phyloP scores from a whole-genome alignment of 1,284 basidiomycete species.

The Peniophora sp. region DNA sequence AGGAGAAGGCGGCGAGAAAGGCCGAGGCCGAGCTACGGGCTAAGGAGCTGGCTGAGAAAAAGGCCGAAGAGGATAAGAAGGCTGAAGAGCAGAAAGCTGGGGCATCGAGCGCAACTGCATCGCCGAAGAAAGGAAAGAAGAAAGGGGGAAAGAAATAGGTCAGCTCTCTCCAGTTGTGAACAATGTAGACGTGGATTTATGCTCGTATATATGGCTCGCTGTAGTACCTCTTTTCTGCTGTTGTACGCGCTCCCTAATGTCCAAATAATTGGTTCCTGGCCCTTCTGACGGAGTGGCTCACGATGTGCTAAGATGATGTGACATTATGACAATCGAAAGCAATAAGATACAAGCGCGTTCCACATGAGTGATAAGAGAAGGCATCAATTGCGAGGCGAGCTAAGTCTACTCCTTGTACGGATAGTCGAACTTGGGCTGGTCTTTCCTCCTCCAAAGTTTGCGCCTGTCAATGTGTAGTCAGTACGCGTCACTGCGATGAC shows the following conservation, averaged over 20 bases:
- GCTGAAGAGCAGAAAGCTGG: neutral
- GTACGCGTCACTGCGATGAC: constrained; percentile 1
- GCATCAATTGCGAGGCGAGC: neutral
- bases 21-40: constrained; percentile 2
- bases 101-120: neutral
- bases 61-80: neutral
- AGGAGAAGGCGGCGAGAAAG: constrained; percentile 1
- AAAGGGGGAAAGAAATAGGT: constrained; percentile 9
- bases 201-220: too few species aligned
- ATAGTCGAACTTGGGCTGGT: constrained; percentile 79
- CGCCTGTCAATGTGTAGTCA: constrained; percentile 41
- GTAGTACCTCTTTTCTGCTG: too few species aligned
- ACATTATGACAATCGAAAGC: too few species aligned
- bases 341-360: neutral
- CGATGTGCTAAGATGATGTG: too few species aligned
- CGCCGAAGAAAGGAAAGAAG: constrained; percentile 8
- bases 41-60: constrained; percentile 2
- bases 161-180: neutral
- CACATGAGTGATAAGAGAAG: neutral
- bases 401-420: constrained; percentile 71
- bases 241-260: too few species aligned
- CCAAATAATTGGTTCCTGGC: too few species aligned
- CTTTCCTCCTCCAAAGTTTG: constrained; percentile 87
- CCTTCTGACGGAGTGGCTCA: too few species aligned
- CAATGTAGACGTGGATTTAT: too few species aligned